Base-by-base conservation (phyloP, 192 early-diverging fungal species). In the Coemansia sp. region DNA sequence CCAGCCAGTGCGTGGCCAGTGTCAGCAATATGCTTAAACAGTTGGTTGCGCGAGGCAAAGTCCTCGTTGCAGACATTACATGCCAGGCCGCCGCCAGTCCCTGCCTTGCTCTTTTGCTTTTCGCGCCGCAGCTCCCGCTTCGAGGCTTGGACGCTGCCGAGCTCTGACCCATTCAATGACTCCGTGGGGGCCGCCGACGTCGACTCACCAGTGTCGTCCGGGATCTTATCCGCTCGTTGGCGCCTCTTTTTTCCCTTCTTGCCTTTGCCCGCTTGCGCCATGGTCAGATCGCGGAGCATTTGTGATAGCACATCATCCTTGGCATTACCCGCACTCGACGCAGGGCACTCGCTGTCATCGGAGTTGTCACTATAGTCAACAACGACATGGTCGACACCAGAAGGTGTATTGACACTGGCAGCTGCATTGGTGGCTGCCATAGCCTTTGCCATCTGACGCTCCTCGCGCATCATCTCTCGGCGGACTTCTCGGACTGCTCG, bases 21-120 rank as follows among this genome's bases (percentile, higher is more conserved):
- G 24, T 86, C 85, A 49, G 92, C 90, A 40, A 98, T 93, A 72
- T 98, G 97, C 2, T 88, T 80, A 82, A 98, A 98, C 1, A 98
- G 82, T 73, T 91, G 89, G 73, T 93, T 97, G 57, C 93, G 89
- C 24, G 91, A 87, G 11, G 84, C 63, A 80, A 96, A 98, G n/a
- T 63, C 75, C 27, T 84, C 78, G 20, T 55, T 54, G 78, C 97
- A 98, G 0, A 95, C 90, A 70, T 94, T 93, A 82, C 97, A 98
- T 3, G 47, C 66, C n/a, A 85, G 60, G 49, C 77, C 73, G 36
- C 66, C 54, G 31, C 68, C 85, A 71, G 60, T 11, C 38, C 82
- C 67, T 10, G 76, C 66, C 66, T 91, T 88, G 59, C 88, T 87
- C 75, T 87, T 86, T 79, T 91, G 86, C 57, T 82, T 76, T 70